phyloP scores from a whole-genome alignment of 192 early-diverging fungal species.

The Coemansia umbellata region DNA sequence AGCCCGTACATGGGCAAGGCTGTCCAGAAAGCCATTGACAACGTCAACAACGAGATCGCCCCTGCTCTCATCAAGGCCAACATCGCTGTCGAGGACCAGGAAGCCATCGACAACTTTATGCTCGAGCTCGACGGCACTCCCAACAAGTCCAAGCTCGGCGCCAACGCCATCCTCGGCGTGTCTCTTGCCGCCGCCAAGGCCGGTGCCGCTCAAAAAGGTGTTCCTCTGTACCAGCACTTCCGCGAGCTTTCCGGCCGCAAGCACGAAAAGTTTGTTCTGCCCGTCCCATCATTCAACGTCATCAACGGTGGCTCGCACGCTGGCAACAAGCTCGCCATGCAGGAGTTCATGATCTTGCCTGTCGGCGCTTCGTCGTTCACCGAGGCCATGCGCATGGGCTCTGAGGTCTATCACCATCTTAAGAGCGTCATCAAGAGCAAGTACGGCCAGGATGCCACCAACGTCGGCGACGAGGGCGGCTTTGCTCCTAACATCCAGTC shows the following conservation, averaged over 20 bases:
- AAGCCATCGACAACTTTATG: constrained; percentile 86
- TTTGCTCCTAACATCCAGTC: constrained; percentile 99
- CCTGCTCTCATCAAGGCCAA: constrained; percentile 77
- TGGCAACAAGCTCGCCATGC: constrained; percentile 99
- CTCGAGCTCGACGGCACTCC: constrained; percentile 88
- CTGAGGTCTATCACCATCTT: constrained; percentile 94
- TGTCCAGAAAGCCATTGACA: constrained; percentile 84
- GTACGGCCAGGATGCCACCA: constrained; percentile 98
- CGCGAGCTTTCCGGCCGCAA: constrained; percentile 77
- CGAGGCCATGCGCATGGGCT: constrained; percentile 97
- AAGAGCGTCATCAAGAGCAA: constrained; percentile 98
- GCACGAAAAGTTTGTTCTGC: constrained; percentile 85
- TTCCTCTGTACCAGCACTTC: constrained; percentile 95
- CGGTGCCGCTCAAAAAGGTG: constrained; percentile 89
- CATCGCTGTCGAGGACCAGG: constrained; percentile 83
- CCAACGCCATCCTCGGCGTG: constrained; percentile 98
- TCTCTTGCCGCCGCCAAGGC: constrained; percentile 95
- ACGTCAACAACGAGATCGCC: constrained; percentile 88
- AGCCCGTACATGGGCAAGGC: constrained; percentile 93
- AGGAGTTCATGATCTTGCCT: constrained; percentile 99
- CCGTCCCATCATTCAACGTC: constrained; percentile 97
- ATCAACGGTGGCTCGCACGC: constrained; percentile 99
- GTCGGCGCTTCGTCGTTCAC: constrained; percentile 88
- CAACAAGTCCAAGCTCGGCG: constrained; percentile 96
- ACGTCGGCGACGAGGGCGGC: constrained; percentile 99